Base-by-base conservation (phyloP, 2,329 filamentous ascomycete species). In the Aspergillus hiratsukae region DNA sequence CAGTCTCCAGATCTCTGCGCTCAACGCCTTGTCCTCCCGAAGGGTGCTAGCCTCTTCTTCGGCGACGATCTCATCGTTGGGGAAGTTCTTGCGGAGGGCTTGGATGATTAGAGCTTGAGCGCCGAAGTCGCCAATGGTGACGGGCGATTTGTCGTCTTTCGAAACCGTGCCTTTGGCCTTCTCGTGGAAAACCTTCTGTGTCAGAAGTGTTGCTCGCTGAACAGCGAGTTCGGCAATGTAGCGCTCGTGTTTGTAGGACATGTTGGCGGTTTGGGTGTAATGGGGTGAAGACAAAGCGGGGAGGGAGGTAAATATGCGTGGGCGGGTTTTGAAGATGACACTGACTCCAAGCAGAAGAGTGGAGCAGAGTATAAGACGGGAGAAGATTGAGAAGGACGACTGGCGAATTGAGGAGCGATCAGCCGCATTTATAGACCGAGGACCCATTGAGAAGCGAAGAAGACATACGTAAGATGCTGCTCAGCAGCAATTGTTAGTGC, bases 91-190 rank as follows among this genome's bases (percentile, higher is more conserved):
- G 75, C 87, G 87, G 64, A 99, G 87, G 28, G 93, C 93, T 56
- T 87, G 83, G 70, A 97, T 96, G 76, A 99, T 96, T 63, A 99
- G 85, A 31, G 94, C 92, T 79, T 99, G 94, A 40, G 94, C 95
- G 69, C 94, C 94, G 74, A 96, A 97, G 78, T 99, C 94, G 73
- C 93, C 94, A 67, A 97, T 94, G 19, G 94, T 99, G 67, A 99
- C 94, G 63, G 94, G 94, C 9, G 92, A 96, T 72, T 90, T 91
- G 81, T 99, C 94, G 75, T 90, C 88, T 80, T 99, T 99, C 73
- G 88, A 89, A 52, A 96, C 82, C 48, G 94, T 97, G 66, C 93
- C 93, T 79, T 97, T 97, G 67, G 91, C 88, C 76, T 93, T 94
- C 66, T 93, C 89, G 77, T 91, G 81, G 79, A 89, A 90, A 70